Conservation (phyloP, 306 rosid genomes). For the Crataegus laevigata region DNA sequence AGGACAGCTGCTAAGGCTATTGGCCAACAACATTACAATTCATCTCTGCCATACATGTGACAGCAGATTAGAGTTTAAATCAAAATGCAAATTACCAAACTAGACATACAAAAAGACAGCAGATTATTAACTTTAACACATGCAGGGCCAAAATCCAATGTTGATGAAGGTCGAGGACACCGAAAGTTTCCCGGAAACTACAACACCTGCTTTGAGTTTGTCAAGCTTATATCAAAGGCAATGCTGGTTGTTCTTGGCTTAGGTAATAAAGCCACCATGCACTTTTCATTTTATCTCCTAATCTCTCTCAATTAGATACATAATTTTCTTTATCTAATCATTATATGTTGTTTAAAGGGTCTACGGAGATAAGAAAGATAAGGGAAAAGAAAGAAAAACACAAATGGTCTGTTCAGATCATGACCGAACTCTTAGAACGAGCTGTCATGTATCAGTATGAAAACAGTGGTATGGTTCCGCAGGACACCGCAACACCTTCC, state of each 20-base stretch:
- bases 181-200: neutral
- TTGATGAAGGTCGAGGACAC: neutral
- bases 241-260: conserved; percentile 1
- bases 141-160: neutral
- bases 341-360: neutral
- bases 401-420: neutral
- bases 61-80: too few relatives aligned
- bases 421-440: neutral
- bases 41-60: too few relatives aligned
- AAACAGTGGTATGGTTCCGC: neutral
- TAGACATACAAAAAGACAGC: too few relatives aligned
- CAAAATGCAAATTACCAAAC: too few relatives aligned
- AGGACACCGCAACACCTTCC: neutral
- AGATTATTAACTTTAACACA: too few relatives aligned
- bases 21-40: too few relatives aligned
- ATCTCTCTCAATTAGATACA: neutral
- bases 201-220: conserved; percentile 6
- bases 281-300: neutral
- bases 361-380: neutral
- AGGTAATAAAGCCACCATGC: conserved; percentile 5
- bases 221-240: neutral
- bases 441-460: neutral
- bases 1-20: too few relatives aligned
- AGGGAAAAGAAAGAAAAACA: neutral
- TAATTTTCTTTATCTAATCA: neutral